Evolutionary conservation across 2,329 filamentous ascomycete species (phyloP).

Genomic region (Paraphoma chrysanthemicola): DNA sequence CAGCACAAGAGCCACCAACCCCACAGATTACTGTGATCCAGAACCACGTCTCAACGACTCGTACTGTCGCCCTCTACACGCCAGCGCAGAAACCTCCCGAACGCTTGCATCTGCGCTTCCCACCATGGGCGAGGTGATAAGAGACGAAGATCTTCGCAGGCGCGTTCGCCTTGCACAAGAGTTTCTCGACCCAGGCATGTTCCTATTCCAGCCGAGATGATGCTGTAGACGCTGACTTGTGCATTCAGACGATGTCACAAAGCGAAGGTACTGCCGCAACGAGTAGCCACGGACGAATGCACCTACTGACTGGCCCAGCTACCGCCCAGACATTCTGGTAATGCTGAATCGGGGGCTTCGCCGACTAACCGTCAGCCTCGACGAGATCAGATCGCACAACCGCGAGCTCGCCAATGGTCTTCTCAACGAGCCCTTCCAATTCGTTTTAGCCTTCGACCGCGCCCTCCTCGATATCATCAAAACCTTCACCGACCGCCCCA

Average conservation of each 20-base stretch:
- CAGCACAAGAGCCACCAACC: slow-evolving; percentile 11
- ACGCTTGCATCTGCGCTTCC: not conserved
- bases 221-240: slow-evolving; percentile 27
- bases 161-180: slow-evolving; percentile 87
- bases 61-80: too few relatives aligned
- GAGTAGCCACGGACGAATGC: not conserved
- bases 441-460: slow-evolving; percentile 83
- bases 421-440: slow-evolving; percentile 87
- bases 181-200: slow-evolving; percentile 90
- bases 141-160: slow-evolving; percentile 84
- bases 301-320: slow-evolving; percentile 47
- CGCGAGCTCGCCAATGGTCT: slow-evolving; percentile 80
- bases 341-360: slow-evolving; percentile 70
- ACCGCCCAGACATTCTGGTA: slow-evolving; percentile 85
- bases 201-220: not conserved
- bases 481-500: slow-evolving; percentile 76
- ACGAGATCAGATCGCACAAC: slow-evolving; percentile 90
- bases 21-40: slow-evolving; percentile 1
- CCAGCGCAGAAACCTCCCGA: too few relatives aligned
- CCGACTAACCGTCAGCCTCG: slow-evolving; percentile 69
- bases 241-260: slow-evolving; percentile 60
- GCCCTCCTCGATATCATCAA: slow-evolving; percentile 89
- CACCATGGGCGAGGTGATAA: slow-evolving; percentile 55
- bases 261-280: slow-evolving; percentile 54
- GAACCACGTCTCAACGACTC: too few relatives aligned